Percentiles rank a stretch among this genome's conserved stretches.
Conservation (phyloP, 2,329 filamentous ascomycete genomes). For the Lachnellula occidentalis region DNA sequence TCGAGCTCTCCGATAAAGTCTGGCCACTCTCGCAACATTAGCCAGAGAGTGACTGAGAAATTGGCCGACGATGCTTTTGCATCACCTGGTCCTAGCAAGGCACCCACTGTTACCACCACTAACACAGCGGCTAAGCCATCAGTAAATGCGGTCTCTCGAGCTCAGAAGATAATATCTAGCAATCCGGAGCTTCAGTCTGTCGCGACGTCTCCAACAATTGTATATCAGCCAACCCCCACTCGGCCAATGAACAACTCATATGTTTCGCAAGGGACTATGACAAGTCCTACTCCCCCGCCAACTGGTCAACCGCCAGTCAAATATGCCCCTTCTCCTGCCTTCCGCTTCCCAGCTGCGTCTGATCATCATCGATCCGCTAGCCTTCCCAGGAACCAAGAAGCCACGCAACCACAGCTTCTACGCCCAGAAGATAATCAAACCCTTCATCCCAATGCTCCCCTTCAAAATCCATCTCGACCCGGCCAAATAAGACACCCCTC, state of each 20-base stretch:
- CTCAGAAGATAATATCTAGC: constrained; percentile 58
- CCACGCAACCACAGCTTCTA: constrained; percentile 13
- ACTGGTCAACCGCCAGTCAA: constrained; percentile 16
- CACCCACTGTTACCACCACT: constrained; percentile 1
- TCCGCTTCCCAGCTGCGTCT: constrained; percentile 22
- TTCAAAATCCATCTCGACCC: constrained; percentile 29
- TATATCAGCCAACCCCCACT: constrained; percentile 29
- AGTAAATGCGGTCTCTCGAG: constrained; percentile 47
- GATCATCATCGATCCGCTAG: constrained; percentile 47
- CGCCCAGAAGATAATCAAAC: constrained; percentile 21
- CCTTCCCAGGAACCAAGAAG: constrained; percentile 34
- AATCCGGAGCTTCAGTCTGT: constrained; percentile 52
- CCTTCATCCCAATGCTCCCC: constrained; percentile 13
- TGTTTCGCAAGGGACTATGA: constrained; percentile 78
- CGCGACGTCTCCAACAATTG: constrained; percentile 37
- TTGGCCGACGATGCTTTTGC: constrained; percentile 82
- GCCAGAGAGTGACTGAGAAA: constrained; percentile 65
- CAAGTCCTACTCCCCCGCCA: constrained; percentile 47
- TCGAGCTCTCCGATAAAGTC: constrained; percentile 43
- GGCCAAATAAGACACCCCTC: constrained; percentile 39
- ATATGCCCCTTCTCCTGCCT: constrained; percentile 22
- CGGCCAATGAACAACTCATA: constrained; percentile 38
- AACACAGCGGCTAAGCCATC: constrained; percentile 14
- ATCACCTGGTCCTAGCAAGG: constrained; percentile 12
- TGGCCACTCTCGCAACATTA: constrained; percentile 49